These are phyloP conservation scores for Penicillium sp. DNA, from an alignment of 2,329 filamentous ascomycete genomes.

Conservation along the genomic window DNA sequence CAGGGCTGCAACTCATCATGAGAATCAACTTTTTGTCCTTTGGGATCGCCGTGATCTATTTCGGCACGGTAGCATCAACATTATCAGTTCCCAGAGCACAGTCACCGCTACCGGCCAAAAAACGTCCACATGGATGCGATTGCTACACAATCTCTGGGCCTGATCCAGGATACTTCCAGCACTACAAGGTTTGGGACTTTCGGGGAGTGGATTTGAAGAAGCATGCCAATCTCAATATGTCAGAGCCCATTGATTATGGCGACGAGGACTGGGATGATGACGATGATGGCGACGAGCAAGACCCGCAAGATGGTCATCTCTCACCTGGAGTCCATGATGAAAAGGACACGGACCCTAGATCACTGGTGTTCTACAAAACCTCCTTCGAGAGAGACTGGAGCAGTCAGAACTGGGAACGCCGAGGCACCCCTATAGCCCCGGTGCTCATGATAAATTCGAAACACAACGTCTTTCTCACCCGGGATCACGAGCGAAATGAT, in stretches of 20 bases:
- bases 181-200: constrained; percentile 55
- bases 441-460: constrained; percentile 48
- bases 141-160: constrained; percentile 50
- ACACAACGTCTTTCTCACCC: constrained; percentile 49
- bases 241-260: constrained; percentile 20
- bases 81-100: neutral
- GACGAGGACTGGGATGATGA: constrained; percentile 15
- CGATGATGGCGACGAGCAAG: constrained; percentile 6
- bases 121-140: constrained; percentile 38
- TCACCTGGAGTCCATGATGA: neutral
- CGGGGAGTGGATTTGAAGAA: constrained; percentile 41
- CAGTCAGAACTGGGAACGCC: constrained; percentile 49
- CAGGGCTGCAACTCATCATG: constrained; percentile 10
- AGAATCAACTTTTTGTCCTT: constrained; percentile 1
- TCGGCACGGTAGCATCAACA: constrained; percentile 1
- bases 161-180: constrained; percentile 49
- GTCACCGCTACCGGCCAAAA: constrained; percentile 1
- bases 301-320: constrained; percentile 3
- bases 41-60: constrained; percentile 8
- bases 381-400: constrained; percentile 41
- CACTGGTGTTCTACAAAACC: constrained; percentile 34
- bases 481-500: constrained; percentile 19
- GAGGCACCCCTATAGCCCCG: constrained; percentile 38
- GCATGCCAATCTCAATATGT: constrained; percentile 20
- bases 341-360: constrained; percentile 16